These are phyloP conservation scores for Anethum foeniculum DNA, from an alignment of 140 eudicot genomes.

Conservation along the genomic window DNA sequence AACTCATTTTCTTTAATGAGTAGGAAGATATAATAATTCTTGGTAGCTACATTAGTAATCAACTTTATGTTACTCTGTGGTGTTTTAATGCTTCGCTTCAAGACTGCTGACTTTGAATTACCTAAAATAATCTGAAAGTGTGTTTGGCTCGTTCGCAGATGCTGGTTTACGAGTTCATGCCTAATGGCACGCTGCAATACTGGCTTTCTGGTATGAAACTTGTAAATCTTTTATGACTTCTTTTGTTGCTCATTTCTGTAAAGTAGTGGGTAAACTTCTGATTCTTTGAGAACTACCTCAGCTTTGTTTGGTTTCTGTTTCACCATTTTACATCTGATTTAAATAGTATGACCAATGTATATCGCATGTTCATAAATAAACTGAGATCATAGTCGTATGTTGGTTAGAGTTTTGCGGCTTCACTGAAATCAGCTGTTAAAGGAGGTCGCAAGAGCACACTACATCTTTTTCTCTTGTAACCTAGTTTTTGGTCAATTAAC, in stretches of 20 bases:
- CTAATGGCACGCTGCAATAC: constrained; percentile 55
- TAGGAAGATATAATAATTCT: not conserved
- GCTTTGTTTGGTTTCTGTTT: not conserved
- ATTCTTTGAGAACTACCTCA: not conserved
- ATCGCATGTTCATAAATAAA: not conserved
- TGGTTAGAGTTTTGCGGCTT: not conserved
- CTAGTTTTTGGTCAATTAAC: not conserved
- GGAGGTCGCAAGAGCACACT: not conserved
- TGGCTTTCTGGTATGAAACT: constrained; percentile 48
- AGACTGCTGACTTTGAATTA: not conserved
- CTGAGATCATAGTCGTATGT: not conserved
- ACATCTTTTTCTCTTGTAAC: not conserved
- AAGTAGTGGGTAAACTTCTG: not conserved
- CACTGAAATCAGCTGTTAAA: not conserved
- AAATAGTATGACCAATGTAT: not conserved
- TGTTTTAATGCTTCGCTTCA: not conserved
- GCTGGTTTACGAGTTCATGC: constrained; percentile 70
- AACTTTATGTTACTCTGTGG: not conserved
- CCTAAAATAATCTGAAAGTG: constrained; percentile 7
- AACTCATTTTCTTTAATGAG: not conserved
- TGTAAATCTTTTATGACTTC: not conserved
- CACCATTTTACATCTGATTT: not conserved
- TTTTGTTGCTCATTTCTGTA: not conserved
- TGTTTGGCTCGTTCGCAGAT: constrained; percentile 34
- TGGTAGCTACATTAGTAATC: not conserved